Conservation (phyloP, 2,329 filamentous ascomycete species). For the Ramularia endophylla region DNA sequence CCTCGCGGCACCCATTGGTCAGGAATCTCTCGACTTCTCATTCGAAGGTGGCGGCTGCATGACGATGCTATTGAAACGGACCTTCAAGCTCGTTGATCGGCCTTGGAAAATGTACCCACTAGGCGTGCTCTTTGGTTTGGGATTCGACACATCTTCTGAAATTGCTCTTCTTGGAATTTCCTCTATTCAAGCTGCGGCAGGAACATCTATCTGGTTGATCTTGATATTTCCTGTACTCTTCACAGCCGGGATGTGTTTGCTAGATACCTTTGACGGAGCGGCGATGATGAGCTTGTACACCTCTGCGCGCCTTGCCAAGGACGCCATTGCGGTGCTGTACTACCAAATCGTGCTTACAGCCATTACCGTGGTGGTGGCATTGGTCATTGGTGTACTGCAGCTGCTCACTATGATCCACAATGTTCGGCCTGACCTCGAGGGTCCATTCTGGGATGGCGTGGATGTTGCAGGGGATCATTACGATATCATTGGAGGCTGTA, state of each 20-base stretch:
- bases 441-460: conserved; percentile 88
- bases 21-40: conserved; percentile 49
- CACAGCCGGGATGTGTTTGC: conserved; percentile 89
- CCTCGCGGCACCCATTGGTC: conserved; percentile 42
- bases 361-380: conserved; percentile 75
- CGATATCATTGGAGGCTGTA: conserved; percentile 77
- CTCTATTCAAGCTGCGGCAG: conserved; percentile 75
- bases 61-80: conserved; percentile 61
- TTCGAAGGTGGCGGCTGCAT: conserved; percentile 74
- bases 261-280: conserved; percentile 89
- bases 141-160: conserved; percentile 93
- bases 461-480: conserved; percentile 70
- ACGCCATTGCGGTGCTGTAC: conserved; percentile 85
- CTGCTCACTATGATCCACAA: conserved; percentile 72
- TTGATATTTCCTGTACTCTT: conserved; percentile 86
- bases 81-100: conserved; percentile 67
- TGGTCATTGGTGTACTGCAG: conserved; percentile 82
- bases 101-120: conserved; percentile 97
- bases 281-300: conserved; percentile 95
- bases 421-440: conserved; percentile 60
- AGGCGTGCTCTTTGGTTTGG: conserved; percentile 78
- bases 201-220: conserved; percentile 90
- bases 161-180: conserved; percentile 88
- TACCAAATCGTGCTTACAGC: conserved; percentile 84
- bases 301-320: conserved; percentile 67